phyloP scores from a whole-genome alignment of 768 basidiomycete genomes.

The Tubosaeta sp. region DNA sequence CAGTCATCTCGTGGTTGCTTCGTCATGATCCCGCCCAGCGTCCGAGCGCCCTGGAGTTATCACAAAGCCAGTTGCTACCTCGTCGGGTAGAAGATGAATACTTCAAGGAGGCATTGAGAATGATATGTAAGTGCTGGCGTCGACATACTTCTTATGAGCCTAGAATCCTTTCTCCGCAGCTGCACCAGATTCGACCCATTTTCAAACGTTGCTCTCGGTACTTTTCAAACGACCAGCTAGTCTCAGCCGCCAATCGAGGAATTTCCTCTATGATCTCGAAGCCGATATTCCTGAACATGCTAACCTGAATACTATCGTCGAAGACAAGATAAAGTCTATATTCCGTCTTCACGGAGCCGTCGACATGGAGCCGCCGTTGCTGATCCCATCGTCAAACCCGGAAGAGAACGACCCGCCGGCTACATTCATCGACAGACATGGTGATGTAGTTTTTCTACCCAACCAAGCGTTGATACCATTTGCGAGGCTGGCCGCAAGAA shows the following conservation, averaged over 20 bases:
- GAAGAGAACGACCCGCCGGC: conserved; percentile 66
- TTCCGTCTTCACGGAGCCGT: conserved; percentile 90
- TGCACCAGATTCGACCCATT: conserved; percentile 76
- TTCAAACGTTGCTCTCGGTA: conserved; percentile 70
- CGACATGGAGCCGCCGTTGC: conserved; percentile 79
- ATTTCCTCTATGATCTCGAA: conserved; percentile 72
- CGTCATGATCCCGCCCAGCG: conserved; percentile 76
- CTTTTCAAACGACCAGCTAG: conserved; percentile 73
- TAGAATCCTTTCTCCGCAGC: conserved; percentile 36
- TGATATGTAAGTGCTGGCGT: conserved; percentile 55
- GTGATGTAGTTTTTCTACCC: conserved; percentile 70
- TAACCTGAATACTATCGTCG: conserved; percentile 67
- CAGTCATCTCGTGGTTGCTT: conserved; percentile 78
- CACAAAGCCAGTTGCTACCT: conserved; percentile 74
- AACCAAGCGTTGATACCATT: conserved; percentile 72
- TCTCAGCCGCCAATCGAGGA: conserved; percentile 56
- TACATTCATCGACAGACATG: conserved; percentile 74
- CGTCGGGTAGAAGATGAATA: conserved; percentile 78
- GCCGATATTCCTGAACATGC: conserved; percentile 65
- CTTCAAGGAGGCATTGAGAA: conserved; percentile 71
- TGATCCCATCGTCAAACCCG: conserved; percentile 65
- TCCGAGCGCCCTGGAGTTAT: conserved; percentile 79
- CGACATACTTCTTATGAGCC: neutral
- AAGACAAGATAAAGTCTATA: conserved; percentile 69
- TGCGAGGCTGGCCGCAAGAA: conserved; percentile 76